Evolutionary conservation across 1,139 yeast genomes (phyloP).

Genomic region (Kurtzmaniella quercitrusa): DNA sequence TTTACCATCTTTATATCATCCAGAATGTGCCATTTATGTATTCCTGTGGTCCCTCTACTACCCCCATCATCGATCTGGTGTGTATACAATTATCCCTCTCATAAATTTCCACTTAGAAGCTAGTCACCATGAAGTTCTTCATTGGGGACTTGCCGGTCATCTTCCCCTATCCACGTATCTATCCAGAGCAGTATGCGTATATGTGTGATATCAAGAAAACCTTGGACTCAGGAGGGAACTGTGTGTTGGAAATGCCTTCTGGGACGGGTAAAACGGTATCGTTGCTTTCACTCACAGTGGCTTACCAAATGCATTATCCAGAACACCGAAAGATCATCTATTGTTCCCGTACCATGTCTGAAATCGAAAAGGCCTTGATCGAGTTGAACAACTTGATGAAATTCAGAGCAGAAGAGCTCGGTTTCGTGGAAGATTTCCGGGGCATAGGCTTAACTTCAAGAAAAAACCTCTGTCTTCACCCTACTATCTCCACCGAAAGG

Average conservation of each 20-base stretch:
- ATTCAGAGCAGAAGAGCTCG: conserved; percentile 75
- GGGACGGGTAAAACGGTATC: conserved; percentile 98
- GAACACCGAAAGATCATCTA: conserved; percentile 92
- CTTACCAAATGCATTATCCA: conserved; percentile 93
- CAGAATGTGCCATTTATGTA: no score
- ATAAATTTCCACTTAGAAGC: neutral
- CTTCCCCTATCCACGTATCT: conserved; percentile 95
- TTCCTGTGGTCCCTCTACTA: neutral
- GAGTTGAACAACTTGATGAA: conserved; percentile 89
- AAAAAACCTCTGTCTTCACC: conserved; percentile 89
- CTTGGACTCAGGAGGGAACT: conserved; percentile 94
- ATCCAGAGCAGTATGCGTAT: conserved; percentile 97
- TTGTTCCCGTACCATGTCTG: conserved; percentile 99
- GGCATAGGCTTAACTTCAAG: conserved; percentile 93
- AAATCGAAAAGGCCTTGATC: conserved; percentile 94
- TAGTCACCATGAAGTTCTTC: conserved; percentile 55
- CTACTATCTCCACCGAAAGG: conserved; percentile 78
- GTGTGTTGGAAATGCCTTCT: conserved; percentile 99
- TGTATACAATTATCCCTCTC: neutral
- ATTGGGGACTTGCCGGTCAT: conserved; percentile 94
- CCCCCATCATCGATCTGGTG: neutral
- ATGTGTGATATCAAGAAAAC: conserved; percentile 95
- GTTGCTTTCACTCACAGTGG: conserved; percentile 81
- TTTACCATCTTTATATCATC: no score
- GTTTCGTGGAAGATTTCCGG: conserved; percentile 80